phyloP scores from a whole-genome alignment of 192 early-diverging fungal genomes.

The Radiomyces spectabilis region DNA sequence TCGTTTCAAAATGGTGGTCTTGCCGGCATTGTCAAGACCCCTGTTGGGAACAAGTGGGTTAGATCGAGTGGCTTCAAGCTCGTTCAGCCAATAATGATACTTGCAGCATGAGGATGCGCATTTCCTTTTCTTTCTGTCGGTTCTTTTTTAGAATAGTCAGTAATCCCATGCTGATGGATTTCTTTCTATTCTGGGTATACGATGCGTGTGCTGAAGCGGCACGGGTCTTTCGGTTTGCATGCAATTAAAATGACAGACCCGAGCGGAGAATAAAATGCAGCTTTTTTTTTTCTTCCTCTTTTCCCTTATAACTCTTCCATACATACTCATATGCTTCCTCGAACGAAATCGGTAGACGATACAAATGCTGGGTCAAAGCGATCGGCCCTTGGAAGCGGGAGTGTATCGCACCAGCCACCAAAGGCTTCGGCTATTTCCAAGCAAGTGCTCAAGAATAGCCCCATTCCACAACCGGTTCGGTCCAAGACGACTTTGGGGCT shows the following conservation, averaged over 20 bases:
- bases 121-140: conserved; percentile 87
- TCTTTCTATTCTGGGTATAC: neutral
- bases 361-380: too few relatives aligned
- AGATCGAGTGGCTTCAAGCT: too few relatives aligned
- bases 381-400: too few relatives aligned
- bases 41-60: conserved; percentile 22
- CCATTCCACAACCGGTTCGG: conserved; percentile 14
- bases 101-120: conserved; percentile 86
- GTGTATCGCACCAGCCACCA: neutral
- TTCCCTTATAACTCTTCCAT: neutral
- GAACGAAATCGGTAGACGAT: too few relatives aligned
- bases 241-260: neutral
- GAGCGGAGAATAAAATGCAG: neutral
- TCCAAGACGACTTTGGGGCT: neutral
- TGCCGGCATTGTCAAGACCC: conserved; percentile 98
- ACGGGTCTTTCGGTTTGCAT: too few relatives aligned
- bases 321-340: neutral
- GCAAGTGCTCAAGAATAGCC: conserved; percentile 16
- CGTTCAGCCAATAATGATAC: conserved; percentile 9
- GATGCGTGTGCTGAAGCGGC: too few relatives aligned
- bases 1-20: conserved; percentile 94
- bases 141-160: conserved; percentile 92
- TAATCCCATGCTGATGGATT: conserved; percentile 68
- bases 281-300: neutral
- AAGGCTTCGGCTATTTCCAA: conserved; percentile 20